phyloP scores from a whole-genome alignment of 208 protist species.

The Crithidia bombi region DNA sequence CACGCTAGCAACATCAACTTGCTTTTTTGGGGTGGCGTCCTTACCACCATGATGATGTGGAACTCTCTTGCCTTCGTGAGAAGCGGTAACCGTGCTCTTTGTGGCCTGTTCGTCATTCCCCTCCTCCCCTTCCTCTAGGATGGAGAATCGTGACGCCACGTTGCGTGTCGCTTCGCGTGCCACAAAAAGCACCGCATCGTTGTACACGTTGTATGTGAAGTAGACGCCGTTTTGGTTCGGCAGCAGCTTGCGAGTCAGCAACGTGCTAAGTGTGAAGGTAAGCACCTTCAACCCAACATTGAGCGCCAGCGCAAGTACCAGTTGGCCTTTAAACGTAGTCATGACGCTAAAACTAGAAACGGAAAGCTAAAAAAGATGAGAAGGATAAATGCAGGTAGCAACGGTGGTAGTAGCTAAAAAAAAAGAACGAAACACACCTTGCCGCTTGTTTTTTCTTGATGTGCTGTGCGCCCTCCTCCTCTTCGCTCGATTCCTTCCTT shows the following conservation, averaged over 20 bases:
- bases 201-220: conserved; percentile 80
- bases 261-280: conserved; percentile 70
- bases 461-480: too few species aligned
- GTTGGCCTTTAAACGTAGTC: conserved; percentile 62
- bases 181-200: conserved; percentile 81
- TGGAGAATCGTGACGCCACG: conserved; percentile 51
- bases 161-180: conserved; percentile 75
- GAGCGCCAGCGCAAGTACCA: conserved; percentile 62
- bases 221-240: conserved; percentile 76
- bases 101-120: background rate
- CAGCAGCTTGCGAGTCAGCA: conserved; percentile 71
- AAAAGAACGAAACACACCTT: too few species aligned
- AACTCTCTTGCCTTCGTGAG: background rate
- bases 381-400: background rate
- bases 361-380: background rate
- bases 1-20: conserved; percentile 25
- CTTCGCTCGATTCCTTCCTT: too few species aligned
- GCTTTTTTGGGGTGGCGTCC: too few species aligned
- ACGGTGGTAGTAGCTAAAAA: too few species aligned
- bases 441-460: too few species aligned
- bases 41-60: too few species aligned
- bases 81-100: background rate
- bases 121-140: conserved; percentile 7
- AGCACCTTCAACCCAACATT: conserved; percentile 75
- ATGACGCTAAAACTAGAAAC: background rate